Percentiles rank a stretch among this genome's conserved stretches.
These are phyloP conservation scores for Aspergillus tubingensis DNA, from an alignment of 2,329 filamentous ascomycete species.

Conservation along the genomic window DNA sequence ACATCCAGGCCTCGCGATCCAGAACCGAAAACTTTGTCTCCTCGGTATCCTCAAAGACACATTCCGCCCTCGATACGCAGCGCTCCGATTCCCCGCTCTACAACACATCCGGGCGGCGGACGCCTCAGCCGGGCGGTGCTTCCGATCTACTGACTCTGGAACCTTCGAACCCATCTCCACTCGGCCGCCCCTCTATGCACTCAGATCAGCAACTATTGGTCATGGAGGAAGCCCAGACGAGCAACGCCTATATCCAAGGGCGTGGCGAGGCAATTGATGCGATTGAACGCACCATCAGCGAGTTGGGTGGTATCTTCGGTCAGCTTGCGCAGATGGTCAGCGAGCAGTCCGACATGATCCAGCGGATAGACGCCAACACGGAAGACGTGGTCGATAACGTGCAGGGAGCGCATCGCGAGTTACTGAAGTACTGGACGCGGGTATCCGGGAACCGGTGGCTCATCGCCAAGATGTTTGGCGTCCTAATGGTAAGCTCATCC, in stretches of 20 bases:
- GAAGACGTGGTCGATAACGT: conserved; percentile 98
- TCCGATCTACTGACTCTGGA: conserved; percentile 80
- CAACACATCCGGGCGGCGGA: conserved; percentile 70
- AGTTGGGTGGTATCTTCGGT: conserved; percentile 89
- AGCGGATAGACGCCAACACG: conserved; percentile 94
- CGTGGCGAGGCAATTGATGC: conserved; percentile 94
- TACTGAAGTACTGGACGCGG: conserved; percentile 95
- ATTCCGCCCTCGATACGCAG: conserved; percentile 62
- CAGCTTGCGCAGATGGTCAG: conserved; percentile 96
- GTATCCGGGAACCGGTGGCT: conserved; percentile 96
- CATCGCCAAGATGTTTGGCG: conserved; percentile 77
- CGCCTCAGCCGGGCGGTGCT: conserved; percentile 58
- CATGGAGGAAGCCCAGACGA: conserved; percentile 87
- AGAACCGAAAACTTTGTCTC: conserved; percentile 97
- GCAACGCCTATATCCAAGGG: conserved; percentile 89
- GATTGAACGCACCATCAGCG: conserved; percentile 92
- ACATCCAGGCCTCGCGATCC: conserved; percentile 90
- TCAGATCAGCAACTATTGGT: conserved; percentile 85
- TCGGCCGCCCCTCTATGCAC: conserved; percentile 53
- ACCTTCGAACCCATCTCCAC: conserved; percentile 57
- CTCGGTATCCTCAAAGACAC: conserved; percentile 76
- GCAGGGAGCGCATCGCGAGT: conserved; percentile 89
- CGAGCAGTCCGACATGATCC: conserved; percentile 96
- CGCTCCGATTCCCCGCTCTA: conserved; percentile 86
- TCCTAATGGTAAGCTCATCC: conserved; percentile 66